These are phyloP conservation scores for Quercus tomentella DNA, from an alignment of 331 rosid species.

Conservation along the genomic window DNA sequence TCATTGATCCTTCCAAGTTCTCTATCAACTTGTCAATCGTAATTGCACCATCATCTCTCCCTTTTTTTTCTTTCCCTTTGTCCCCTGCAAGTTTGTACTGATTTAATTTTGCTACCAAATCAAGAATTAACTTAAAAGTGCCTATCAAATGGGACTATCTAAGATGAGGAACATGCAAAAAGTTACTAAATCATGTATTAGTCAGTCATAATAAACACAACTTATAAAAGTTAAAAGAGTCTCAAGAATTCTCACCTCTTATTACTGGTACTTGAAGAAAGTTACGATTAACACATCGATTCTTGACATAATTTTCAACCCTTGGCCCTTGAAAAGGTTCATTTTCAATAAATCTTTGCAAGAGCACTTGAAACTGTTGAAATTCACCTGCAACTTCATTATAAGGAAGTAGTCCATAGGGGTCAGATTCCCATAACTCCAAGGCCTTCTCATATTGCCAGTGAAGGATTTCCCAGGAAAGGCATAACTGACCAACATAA, in stretches of 20 bases:
- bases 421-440: constrained; percentile 72
- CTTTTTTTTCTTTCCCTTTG: constrained; percentile 48
- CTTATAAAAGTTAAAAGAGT: neutral
- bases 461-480: constrained; percentile 94
- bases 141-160: neutral
- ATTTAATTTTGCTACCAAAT: neutral
- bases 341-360: constrained; percentile 76
- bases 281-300: constrained; percentile 57
- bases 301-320: constrained; percentile 65
- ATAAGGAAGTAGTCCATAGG: constrained; percentile 43
- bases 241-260: constrained; percentile 42
- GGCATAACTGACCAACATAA: constrained; percentile 91
- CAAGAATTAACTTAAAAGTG: neutral
- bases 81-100: constrained; percentile 38
- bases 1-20: constrained; percentile 76
- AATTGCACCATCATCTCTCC: constrained; percentile 31
- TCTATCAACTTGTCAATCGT: constrained; percentile 70
- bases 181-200: neutral
- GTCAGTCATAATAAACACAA: neutral
- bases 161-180: neutral
- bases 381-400: constrained; percentile 88
- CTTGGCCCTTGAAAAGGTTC: constrained; percentile 84
- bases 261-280: constrained; percentile 93
- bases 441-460: constrained; percentile 89
- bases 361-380: constrained; percentile 88